phyloP scores from a whole-genome alignment of 1,139 yeast genomes.

The Lodderomyces parapsilosis region DNA sequence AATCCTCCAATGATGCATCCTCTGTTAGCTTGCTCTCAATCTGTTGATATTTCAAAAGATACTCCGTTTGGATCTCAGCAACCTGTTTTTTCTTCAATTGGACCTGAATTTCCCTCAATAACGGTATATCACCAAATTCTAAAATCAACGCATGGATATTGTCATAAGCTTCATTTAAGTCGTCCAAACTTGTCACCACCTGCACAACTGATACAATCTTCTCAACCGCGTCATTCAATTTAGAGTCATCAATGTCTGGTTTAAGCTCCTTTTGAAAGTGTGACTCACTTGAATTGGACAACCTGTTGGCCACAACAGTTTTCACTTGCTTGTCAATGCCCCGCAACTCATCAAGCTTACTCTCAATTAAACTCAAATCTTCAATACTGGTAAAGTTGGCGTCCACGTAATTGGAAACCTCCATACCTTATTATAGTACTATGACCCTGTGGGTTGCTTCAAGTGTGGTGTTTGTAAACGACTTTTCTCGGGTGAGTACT shows the following conservation, averaged over 20 bases:
- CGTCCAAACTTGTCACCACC: conserved; percentile 7
- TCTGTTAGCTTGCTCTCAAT: not conserved
- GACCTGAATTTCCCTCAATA: conserved; percentile 14
- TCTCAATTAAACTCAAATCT: conserved; percentile 26
- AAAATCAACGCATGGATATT: conserved; percentile 18
- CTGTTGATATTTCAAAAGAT: not conserved
- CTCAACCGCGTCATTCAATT: conserved; percentile 9
- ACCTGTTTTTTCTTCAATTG: conserved; percentile 7
- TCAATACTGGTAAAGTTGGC: conserved; percentile 24
- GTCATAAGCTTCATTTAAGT: not conserved
- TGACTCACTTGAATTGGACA: not conserved
- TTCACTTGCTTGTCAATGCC: conserved; percentile 15
- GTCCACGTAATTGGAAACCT: conserved; percentile 27
- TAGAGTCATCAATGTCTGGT: conserved; percentile 5
- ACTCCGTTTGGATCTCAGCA: conserved; percentile 3
- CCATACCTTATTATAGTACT: conserved; percentile 4
- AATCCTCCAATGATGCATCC: not conserved
- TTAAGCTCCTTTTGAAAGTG: not conserved
- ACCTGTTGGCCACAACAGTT: conserved; percentile 8
- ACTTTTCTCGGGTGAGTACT: too few relatives aligned
- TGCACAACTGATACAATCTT: conserved; percentile 8
- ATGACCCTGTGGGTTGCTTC: too few relatives aligned
- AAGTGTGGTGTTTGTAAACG: not conserved
- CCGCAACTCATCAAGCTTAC: conserved; percentile 21
- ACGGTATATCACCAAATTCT: conserved; percentile 16